Evolutionary conservation across 495 filamentous ascomycete genomes (phyloP), one percentile per base, ranked within the genome.

Genomic region (Melanomma pulvis-pyrius): DNA sequence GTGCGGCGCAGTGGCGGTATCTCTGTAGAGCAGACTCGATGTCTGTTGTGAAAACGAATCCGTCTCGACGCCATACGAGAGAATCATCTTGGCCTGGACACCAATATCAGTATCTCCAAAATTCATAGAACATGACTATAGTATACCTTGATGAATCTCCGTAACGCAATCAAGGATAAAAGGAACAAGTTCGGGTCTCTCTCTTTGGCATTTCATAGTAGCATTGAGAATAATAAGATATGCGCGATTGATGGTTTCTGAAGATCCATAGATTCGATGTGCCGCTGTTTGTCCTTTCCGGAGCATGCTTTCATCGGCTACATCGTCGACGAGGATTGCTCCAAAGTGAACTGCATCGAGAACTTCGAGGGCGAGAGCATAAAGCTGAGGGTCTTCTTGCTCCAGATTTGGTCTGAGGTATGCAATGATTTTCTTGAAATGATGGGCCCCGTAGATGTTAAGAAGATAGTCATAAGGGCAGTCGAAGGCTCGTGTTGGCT

Each of bases 291-390:
- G 64, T 11, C 74, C 74, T 55, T 76, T 78, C 8, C 75, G 74
- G 22, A 63, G 67, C 26, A 69, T 63, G 46, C 74, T 76, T n/a
- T 71, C 62, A 58, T 78, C 74, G 2, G 75, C 50, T 29, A 77
- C 68, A 67, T 78, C 75, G 44, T 78, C 75, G 21, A 78, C 75
- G 44, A 78, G 49, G 57, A 78, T 78, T 21, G 73, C 55, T 25
- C 75, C 73, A 32, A 78, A 58, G 41, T 78, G 75, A 19, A 78
- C 71, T 0, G 70, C 63, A 56, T 78, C 75, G 67, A 76, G 69
- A 39, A 74, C 69, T 46, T 78, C 73, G 17, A 75, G 63, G 1
- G 74, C 58, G 59, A 75, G 66, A 29, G 29, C 24, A 49, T 73
- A 73, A 25, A 71, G 71, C 0, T 34, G 29, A 0, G 71, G 68